Conservation (phyloP, 1,139 yeast genomes). For the Scheffersomyces cryptocercus region DNA sequence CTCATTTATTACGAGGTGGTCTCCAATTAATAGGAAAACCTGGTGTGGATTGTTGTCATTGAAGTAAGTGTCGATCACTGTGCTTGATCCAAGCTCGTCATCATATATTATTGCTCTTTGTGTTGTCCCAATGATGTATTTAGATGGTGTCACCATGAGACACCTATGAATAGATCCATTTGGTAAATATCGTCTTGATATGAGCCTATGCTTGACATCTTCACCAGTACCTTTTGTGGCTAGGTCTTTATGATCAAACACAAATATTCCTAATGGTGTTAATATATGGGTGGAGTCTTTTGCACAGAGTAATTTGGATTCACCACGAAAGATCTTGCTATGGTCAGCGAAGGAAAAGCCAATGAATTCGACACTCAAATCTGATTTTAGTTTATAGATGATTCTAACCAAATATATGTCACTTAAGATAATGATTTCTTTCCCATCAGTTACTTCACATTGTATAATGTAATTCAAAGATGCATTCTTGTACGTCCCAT, state of each 20-base stretch:
- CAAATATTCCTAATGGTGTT: not conserved
- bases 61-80: conserved; percentile 21
- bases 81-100: not conserved
- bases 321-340: not conserved
- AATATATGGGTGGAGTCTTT: not conserved
- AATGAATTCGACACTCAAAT: not conserved
- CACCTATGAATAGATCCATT: too few species aligned
- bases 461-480: not conserved
- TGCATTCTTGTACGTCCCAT: not conserved
- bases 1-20: conserved; percentile 8
- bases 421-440: not conserved
- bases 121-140: too few species aligned
- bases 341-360: not conserved
- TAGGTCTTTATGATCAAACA: not conserved
- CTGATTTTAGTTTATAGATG: not conserved
- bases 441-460: not conserved
- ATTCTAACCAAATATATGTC: not conserved
- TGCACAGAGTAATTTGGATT: not conserved
- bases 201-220: not conserved
- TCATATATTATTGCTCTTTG: too few species aligned
- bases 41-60: conserved; percentile 18
- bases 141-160: too few species aligned
- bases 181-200: not conserved
- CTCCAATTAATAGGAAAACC: conserved; percentile 1
- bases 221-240: not conserved